A percentile compares a stretch with the other conserved stretches of the same genome.
phyloP scores from a whole-genome alignment of 495 filamentous ascomycete species.

The Hypoxylon lenormandii region DNA sequence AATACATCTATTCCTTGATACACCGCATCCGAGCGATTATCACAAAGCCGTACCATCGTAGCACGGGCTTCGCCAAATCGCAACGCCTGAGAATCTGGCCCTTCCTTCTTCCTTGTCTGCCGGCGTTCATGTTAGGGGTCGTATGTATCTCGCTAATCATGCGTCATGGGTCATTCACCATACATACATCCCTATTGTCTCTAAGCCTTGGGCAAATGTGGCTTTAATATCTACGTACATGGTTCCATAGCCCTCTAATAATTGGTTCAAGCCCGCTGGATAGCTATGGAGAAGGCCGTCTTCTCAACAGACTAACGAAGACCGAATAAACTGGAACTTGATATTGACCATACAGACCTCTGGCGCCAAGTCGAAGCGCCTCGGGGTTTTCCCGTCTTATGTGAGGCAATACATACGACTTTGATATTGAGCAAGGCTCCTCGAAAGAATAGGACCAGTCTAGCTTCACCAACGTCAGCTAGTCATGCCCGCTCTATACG shows the following conservation, averaged over 20 bases:
- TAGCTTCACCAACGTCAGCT: slow-evolving; percentile 36
- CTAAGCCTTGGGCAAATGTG: slow-evolving; percentile 10
- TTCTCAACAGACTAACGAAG: slow-evolving; percentile 2
- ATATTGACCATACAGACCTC: slow-evolving; percentile 29
- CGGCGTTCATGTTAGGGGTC: background rate
- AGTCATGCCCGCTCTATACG: background rate
- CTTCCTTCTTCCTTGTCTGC: slow-evolving; percentile 23
- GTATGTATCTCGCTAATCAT: background rate
- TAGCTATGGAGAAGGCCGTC: background rate
- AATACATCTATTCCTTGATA: slow-evolving; percentile 17
- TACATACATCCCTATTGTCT: background rate
- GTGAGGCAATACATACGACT: slow-evolving; percentile 37
- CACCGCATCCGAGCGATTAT: slow-evolving; percentile 29
- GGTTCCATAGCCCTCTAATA: slow-evolving; percentile 21
- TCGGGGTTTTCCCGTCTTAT: slow-evolving; percentile 30
- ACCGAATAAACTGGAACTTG: background rate
- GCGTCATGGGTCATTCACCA: background rate
- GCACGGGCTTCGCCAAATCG: slow-evolving; percentile 24
- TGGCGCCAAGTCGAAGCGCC: slow-evolving; percentile 15
- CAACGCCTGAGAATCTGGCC: slow-evolving; percentile 24
- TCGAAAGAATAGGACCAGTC: slow-evolving; percentile 15
- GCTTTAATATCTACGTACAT: slow-evolving; percentile 35
- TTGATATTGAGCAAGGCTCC: slow-evolving; percentile 36
- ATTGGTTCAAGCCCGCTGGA: slow-evolving; percentile 7
- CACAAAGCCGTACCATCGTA: slow-evolving; percentile 26